Conservation (phyloP, 352 stramenopile species). For the Plasmopara halstedii region DNA sequence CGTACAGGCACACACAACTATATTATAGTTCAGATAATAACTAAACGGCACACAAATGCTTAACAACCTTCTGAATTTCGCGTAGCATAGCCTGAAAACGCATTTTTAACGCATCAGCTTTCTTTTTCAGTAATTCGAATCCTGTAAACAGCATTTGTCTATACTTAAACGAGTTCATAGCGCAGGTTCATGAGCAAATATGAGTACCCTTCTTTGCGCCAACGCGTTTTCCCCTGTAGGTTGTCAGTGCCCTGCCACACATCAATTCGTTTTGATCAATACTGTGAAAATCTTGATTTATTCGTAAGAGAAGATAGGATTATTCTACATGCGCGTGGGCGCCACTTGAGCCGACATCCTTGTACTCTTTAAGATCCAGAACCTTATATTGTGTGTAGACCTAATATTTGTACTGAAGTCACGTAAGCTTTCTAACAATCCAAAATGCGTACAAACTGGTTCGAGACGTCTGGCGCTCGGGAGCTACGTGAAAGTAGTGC, state of each 20-base stretch:
- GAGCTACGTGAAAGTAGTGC: constrained; percentile 27
- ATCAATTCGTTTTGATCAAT: constrained; percentile 3
- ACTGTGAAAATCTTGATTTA: background rate
- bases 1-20: background rate
- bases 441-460: constrained; percentile 31
- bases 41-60: background rate
- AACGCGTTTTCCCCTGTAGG: constrained; percentile 76
- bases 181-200: too few species aligned
- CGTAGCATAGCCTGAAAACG: constrained; percentile 85
- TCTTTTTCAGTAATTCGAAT: constrained; percentile 93
- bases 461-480: constrained; percentile 28
- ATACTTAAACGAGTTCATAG: too few species aligned
- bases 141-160: constrained; percentile 22
- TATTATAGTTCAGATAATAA: background rate
- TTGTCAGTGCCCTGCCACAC: constrained; percentile 68
- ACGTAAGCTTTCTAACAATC: too few species aligned
- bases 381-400: too few species aligned
- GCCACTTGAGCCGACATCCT: constrained; percentile 48
- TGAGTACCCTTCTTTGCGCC: constrained; percentile 77
- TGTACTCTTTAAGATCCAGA: constrained; percentile 1
- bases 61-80: constrained; percentile 74
- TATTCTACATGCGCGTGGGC: constrained; percentile 72
- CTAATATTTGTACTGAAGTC: too few species aligned
- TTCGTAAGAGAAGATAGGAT: background rate
- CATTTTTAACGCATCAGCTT: constrained; percentile 98